Conservation (phyloP, 148 eudicot species). For the Mesembryanthemum crystallinum region DNA sequence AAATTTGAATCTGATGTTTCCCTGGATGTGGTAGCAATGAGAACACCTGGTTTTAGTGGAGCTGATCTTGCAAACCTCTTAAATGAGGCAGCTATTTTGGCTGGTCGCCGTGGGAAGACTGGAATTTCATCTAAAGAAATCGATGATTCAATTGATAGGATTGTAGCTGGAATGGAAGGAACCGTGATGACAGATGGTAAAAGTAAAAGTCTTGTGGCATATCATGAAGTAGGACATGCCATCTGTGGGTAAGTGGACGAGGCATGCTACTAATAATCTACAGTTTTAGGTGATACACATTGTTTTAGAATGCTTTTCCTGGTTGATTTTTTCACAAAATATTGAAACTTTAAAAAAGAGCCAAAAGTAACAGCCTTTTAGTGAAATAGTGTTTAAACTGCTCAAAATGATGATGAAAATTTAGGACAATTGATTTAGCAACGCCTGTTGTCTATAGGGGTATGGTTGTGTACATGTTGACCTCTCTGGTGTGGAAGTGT, state of each 20-base stretch:
- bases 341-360: not conserved
- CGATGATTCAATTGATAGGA: slow-evolving; percentile 96
- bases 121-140: slow-evolving; percentile 87
- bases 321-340: not conserved
- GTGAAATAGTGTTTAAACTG: not conserved
- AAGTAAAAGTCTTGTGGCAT: slow-evolving; percentile 98
- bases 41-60: slow-evolving; percentile 99
- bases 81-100: slow-evolving; percentile 96
- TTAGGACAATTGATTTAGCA: not conserved
- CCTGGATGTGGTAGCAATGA: slow-evolving; percentile 94
- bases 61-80: slow-evolving; percentile 96
- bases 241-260: slow-evolving; percentile 79
- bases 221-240: slow-evolving; percentile 99
- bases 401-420: not conserved
- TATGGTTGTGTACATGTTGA: too few species aligned
- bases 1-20: slow-evolving; percentile 86
- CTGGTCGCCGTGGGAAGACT: slow-evolving; percentile 94
- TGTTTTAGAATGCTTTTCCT: not conserved
- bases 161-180: slow-evolving; percentile 99
- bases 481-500: too few species aligned
- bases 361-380: not conserved
- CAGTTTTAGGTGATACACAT: not conserved
- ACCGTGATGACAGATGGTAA: slow-evolving; percentile 97
- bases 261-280: not conserved
- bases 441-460: too few species aligned